A percentile compares a stretch with the other conserved stretches of the same genome.
Evolutionary conservation across 2,329 filamentous ascomycete genomes (phyloP).

Genomic region (Chlorencoelia australis): DNA sequence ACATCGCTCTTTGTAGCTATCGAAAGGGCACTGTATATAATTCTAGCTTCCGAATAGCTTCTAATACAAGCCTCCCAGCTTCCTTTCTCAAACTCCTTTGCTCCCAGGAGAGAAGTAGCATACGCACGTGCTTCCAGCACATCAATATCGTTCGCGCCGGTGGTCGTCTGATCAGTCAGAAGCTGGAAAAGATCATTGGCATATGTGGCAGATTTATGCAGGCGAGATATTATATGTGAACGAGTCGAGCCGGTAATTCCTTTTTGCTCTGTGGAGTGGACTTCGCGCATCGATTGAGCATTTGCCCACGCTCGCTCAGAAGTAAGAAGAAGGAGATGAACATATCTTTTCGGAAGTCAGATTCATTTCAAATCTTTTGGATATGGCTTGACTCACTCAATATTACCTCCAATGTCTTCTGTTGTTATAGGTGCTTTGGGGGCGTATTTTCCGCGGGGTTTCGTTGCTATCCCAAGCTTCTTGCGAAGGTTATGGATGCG

Average conservation of each 20-base stretch:
- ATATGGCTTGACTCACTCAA: constrained; percentile 50
- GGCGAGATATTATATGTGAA: constrained; percentile 78
- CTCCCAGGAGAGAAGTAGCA: constrained; percentile 63
- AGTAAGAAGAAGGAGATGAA: constrained; percentile 69
- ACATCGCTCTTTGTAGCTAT: constrained; percentile 59
- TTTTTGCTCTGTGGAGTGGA: constrained; percentile 69
- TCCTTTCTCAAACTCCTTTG: constrained; percentile 77
- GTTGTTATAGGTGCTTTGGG: constrained; percentile 61
- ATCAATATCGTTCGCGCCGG: constrained; percentile 59
- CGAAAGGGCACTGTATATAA: constrained; percentile 73
- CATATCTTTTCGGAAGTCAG: constrained; percentile 44
- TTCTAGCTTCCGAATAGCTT: constrained; percentile 64
- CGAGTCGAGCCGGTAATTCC: constrained; percentile 70
- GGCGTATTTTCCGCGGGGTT: constrained; percentile 77
- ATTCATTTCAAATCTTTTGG: neutral
- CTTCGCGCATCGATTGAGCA: constrained; percentile 86
- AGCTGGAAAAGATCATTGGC: constrained; percentile 59
- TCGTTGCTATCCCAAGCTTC: constrained; percentile 74
- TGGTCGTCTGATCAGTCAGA: constrained; percentile 51
- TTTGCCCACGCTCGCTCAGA: constrained; percentile 91
- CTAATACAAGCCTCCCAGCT: constrained; percentile 71
- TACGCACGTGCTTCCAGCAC: constrained; percentile 83
- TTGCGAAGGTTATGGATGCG: constrained; percentile 75
- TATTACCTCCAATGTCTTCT: constrained; percentile 62
- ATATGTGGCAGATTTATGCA: constrained; percentile 66